These are phyloP conservation scores for Chlorella sp. DNA, from an alignment of 139 green algal genomes.

Conservation along the genomic window DNA sequence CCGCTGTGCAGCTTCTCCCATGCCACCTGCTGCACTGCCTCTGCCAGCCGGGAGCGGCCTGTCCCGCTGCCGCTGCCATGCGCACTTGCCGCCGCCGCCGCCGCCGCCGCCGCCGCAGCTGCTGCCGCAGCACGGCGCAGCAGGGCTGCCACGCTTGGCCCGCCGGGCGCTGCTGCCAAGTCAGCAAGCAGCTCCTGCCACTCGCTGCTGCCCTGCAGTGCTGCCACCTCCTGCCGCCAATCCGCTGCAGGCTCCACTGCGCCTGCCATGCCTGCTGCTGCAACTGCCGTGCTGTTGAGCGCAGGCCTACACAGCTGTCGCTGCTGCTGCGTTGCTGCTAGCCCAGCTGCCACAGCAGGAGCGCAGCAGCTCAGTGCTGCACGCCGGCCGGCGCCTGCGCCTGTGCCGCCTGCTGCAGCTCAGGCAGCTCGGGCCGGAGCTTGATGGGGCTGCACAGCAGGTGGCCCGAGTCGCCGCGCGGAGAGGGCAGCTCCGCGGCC, in stretches of 20 bases:
- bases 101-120: background rate
- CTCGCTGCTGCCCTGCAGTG: slow-evolving; percentile 10
- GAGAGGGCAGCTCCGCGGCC: slow-evolving; percentile 16
- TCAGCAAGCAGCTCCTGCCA: slow-evolving; percentile 8
- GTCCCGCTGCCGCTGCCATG: background rate
- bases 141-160: slow-evolving; percentile 11
- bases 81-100: background rate
- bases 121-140: background rate
- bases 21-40: slow-evolving; percentile 27
- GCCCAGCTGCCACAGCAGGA: background rate
- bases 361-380: background rate
- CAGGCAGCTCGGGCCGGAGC: slow-evolving; percentile 6
- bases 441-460: slow-evolving; percentile 28
- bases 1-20: slow-evolving; percentile 92
- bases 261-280: background rate
- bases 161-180: background rate
- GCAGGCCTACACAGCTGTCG: background rate
- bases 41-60: slow-evolving; percentile 4
- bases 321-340: background rate
- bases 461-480: background rate
- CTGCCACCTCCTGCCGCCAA: background rate
- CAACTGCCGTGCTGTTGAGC: background rate
- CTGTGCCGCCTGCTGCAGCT: slow-evolving; percentile 4
- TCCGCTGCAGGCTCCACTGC: too few species aligned
- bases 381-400: background rate